Base-by-base conservation (phyloP, 257 asterid genomes). In the Thymus quinquecostatus region DNA sequence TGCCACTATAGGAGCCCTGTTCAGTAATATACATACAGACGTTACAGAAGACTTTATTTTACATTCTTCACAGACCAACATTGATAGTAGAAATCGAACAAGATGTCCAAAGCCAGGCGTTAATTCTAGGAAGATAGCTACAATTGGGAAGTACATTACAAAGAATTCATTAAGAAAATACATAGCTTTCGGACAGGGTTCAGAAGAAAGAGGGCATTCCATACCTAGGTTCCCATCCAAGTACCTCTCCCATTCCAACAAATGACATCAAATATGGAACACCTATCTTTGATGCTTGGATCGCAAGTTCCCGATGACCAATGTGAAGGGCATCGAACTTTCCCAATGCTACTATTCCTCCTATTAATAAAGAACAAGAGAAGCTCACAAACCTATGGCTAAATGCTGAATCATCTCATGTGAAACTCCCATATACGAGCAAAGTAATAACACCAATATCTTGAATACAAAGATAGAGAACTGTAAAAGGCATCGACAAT, bases 271-370 rank as follows among this genome's bases (percentile, higher is more conserved):
- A 89, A 83, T 81, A 91, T 0, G 97, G 99, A 77, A 79, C 77
- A 77, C 97, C 99, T 67, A 87, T 81, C 78, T 80, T 85, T 3
- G 99, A 82, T 10, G 99, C 97, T 79, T 94, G 99, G 75, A 94
- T 89, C 56, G 93, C 99, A 79, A 94, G 96, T 80, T 91, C 97
- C 58, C 99, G 91, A 69, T 94, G 99, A 80, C 99, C 99, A 61
- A 91, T 85, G 76, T 94, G 99, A 81, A 94, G 97, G 69, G 99
- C 99, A 78, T 94, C 99, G 75, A 94, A 94, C 85, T 91, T 94
- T 69, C 99, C 99, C 77, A 94, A 71, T 64, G 99, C 99, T 54
- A 94, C 97, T 63, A 94, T 82, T 60, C 97, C 99, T 54, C 99
- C 99, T 91, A 65, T 73, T 44, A 48, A 60, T 64, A 67, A 3